phyloP scores from a whole-genome alignment of 495 filamentous ascomycete species.

The Penicillium argentinense region DNA sequence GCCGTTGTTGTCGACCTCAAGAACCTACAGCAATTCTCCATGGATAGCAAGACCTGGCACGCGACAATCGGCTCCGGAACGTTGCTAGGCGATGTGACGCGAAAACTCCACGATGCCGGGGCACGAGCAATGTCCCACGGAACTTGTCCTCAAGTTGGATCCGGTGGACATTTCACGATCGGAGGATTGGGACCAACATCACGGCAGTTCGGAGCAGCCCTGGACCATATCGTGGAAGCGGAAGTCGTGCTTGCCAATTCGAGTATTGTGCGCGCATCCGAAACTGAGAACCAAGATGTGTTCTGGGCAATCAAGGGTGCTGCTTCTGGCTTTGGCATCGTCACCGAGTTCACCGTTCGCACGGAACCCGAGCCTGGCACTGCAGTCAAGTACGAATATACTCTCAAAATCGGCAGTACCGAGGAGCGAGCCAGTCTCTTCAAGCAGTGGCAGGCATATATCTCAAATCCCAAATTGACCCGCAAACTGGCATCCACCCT shows the following conservation, averaged over 20 bases:
- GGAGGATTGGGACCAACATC: constrained; percentile 65
- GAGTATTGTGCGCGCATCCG: constrained; percentile 39
- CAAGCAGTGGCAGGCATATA: constrained; percentile 38
- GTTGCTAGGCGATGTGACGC: constrained; percentile 59
- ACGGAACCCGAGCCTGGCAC: constrained; percentile 35
- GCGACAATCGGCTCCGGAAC: constrained; percentile 68
- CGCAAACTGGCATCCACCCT: constrained; percentile 50
- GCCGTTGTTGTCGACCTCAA: constrained; percentile 43
- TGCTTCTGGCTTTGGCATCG: constrained; percentile 42
- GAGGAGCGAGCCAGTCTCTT: constrained; percentile 31
- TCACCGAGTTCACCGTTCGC: constrained; percentile 48
- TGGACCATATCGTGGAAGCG: constrained; percentile 61
- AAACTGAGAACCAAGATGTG: constrained; percentile 42
- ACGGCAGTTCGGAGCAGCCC: constrained; percentile 61
- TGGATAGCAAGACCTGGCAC: constrained; percentile 54
- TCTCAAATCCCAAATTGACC: constrained; percentile 45
- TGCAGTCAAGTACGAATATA: constrained; percentile 38
- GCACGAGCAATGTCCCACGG: constrained; percentile 68
- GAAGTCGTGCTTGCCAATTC: constrained; percentile 68
- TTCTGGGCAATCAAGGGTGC: constrained; percentile 57
- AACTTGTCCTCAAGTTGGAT: constrained; percentile 64
- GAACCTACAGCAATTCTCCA: constrained; percentile 46
- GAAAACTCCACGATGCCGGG: constrained; percentile 58
- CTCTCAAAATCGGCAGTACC: constrained; percentile 35
- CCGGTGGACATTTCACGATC: constrained; percentile 72